A percentile compares a stretch with the other conserved stretches of the same genome.
Conservation (phyloP, 345 rosid genomes). For the Rubroshorea leprosula region DNA sequence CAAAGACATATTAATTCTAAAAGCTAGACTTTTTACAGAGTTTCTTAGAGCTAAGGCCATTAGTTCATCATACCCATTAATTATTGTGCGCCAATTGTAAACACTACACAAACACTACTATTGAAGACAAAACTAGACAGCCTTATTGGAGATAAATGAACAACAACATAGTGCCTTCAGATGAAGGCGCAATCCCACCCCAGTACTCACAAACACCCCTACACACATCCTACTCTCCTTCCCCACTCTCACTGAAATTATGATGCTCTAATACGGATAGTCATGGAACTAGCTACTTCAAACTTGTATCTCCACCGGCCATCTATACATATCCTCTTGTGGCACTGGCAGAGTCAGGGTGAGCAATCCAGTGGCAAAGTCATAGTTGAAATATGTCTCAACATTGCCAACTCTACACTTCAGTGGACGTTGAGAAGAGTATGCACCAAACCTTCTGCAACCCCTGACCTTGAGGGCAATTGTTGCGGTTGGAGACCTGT, state of each 20-base stretch:
- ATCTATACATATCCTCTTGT: constrained; percentile 71
- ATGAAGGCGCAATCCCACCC: no score
- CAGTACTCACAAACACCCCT: not conserved
- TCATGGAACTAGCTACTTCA: no score
- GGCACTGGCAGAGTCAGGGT: constrained; percentile 53
- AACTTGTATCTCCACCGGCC: constrained; percentile 69
- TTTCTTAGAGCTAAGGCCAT: no score
- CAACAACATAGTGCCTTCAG: not conserved
- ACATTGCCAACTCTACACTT: constrained; percentile 51
- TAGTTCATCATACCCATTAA: no score
- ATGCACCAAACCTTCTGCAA: constrained; percentile 67
- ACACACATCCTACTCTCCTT: no score
- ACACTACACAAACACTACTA: no score
- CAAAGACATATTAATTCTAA: no score
- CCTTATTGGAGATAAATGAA: no score
- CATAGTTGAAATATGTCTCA: constrained; percentile 49
- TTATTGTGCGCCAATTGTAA: no score
- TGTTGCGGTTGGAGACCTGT: constrained; percentile 43
- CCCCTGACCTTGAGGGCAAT: constrained; percentile 61
- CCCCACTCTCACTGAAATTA: not conserved
- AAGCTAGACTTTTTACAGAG: no score
- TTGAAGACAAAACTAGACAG: no score
- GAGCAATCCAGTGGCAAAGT: constrained; percentile 50
- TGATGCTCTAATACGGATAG: not conserved
- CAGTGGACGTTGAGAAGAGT: constrained; percentile 63